phyloP scores from a whole-genome alignment of 306 rosid genomes.

The Corylus avellana region DNA sequence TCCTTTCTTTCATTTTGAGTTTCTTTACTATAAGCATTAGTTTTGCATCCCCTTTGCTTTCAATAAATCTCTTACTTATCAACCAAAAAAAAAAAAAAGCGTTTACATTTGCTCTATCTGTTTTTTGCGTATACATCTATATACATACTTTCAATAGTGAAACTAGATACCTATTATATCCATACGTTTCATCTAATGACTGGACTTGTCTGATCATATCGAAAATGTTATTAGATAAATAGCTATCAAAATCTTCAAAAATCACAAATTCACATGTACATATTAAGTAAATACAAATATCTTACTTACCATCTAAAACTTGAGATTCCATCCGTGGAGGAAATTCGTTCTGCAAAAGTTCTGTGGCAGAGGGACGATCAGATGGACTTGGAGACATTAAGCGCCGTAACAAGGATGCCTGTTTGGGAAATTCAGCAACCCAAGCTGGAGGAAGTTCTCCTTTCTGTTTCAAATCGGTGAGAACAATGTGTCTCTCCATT shows the following conservation, averaged over 20 bases:
- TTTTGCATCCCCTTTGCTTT: background rate
- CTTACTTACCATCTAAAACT: slow-evolving; percentile 80
- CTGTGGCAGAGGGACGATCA: slow-evolving; percentile 89
- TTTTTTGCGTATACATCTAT: background rate
- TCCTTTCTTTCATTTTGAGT: too few relatives aligned
- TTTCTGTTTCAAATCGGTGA: slow-evolving; percentile 80
- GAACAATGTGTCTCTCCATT: slow-evolving; percentile 82
- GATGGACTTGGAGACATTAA: slow-evolving; percentile 90
- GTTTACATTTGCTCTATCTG: background rate
- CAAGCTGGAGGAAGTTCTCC: slow-evolving; percentile 73
- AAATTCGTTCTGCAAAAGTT: slow-evolving; percentile 71
- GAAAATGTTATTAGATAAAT: background rate
- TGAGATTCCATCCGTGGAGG: slow-evolving; percentile 94
- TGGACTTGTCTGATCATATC: background rate
- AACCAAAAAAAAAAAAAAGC: background rate
- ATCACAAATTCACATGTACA: background rate
- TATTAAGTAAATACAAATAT: slow-evolving; percentile 6
- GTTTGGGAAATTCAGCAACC: slow-evolving; percentile 83
- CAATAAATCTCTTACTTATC: background rate
- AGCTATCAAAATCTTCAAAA: background rate
- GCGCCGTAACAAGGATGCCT: slow-evolving; percentile 59
- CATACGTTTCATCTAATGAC: background rate
- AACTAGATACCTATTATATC: background rate
- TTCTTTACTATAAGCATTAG: background rate
- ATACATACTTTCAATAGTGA: background rate